Conservation (phyloP, 257 asterid species). For the Voacanga thouarsii region DNA sequence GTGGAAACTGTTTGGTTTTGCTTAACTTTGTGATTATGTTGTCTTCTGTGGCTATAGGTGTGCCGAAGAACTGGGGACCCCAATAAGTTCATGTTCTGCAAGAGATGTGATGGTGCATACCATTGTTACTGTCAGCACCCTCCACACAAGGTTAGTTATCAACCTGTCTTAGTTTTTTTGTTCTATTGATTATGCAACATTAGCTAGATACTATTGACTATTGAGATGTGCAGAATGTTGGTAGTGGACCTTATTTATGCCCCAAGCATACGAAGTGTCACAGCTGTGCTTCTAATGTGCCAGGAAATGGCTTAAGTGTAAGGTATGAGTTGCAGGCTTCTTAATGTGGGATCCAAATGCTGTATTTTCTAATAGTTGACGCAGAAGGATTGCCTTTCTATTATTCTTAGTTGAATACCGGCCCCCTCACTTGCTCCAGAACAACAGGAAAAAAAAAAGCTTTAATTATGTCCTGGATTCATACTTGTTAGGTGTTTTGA, state of each 20-base stretch:
- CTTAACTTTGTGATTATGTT: conserved; percentile 6
- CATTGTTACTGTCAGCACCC: conserved; percentile 98
- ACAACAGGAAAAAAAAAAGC: background rate
- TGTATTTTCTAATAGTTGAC: background rate
- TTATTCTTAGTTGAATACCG: background rate
- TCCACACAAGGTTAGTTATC: conserved; percentile 78
- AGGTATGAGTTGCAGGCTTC: conserved; percentile 48
- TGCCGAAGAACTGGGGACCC: conserved; percentile 95
- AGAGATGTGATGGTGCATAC: conserved; percentile 90
- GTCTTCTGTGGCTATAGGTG: conserved; percentile 44
- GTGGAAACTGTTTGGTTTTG: background rate
- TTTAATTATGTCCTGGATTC: background rate
- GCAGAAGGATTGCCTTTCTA: background rate
- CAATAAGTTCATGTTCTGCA: conserved; percentile 88
- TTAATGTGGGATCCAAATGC: background rate
- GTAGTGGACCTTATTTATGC: conserved; percentile 92
- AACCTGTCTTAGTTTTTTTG: background rate
- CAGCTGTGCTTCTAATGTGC: conserved; percentile 86
- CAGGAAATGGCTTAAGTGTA: conserved; percentile 92
- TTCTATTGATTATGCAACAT: background rate
- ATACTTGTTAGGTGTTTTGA: background rate
- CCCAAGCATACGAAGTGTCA: conserved; percentile 95
- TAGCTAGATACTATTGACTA: conserved; percentile 19
- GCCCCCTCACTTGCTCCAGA: background rate
- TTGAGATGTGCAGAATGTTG: conserved; percentile 61